Base-by-base conservation (phyloP, 805 yeast genomes). In the Starmerella apicola region DNA sequence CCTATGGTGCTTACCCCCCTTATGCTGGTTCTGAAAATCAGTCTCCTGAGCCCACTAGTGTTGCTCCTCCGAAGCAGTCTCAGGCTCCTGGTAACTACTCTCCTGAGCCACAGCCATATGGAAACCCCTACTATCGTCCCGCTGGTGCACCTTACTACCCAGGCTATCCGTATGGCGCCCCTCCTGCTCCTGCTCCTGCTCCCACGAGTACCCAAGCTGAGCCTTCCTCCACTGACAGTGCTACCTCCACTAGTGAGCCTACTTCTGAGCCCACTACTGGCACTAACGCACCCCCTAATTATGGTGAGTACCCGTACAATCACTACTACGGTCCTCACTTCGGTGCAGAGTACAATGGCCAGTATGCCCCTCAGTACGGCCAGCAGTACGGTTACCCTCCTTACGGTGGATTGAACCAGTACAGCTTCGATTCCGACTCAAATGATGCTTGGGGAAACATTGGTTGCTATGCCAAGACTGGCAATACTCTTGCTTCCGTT, bases 401-500 rank as follows among this genome's bases (percentile, higher is more conserved):
- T 8, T 12, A 27, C 30, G 10, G 15, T 15, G 30, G 15, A 6
- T 27, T 10, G 13, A 5, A 15, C 20, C 9, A 15, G 5, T 18
- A 30, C n/a, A 22, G 33, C n/a, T 30, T 8, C 33, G 15, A 9
- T n/a, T 6, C 20, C 18, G 33, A 18, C 9, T 15, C 33, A 7
- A 13, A 19, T 30, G 30, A 27, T 27, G 30, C 17, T 29, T 15
- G 37, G 23, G 34, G 27, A 5, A 29, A 36, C 33, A 32, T 23
- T 17, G 45, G 42, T 13, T 32, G 39, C 38, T 33, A 39, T 30
- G n/a, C 32, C 9, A 18, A 30, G 24, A 13, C 19, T 20, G 42
- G 40, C 19, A 35, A 35, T 32, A 26, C 24, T 19, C n/a, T 34
- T 13, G 43, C 39, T 16, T n/a, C 30, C 12, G 34, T 12, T 17